A percentile compares a stretch with the other conserved stretches of the same genome.
phyloP scores from a whole-genome alignment of 495 filamentous ascomycete genomes.

The Usnea hakonensis region DNA sequence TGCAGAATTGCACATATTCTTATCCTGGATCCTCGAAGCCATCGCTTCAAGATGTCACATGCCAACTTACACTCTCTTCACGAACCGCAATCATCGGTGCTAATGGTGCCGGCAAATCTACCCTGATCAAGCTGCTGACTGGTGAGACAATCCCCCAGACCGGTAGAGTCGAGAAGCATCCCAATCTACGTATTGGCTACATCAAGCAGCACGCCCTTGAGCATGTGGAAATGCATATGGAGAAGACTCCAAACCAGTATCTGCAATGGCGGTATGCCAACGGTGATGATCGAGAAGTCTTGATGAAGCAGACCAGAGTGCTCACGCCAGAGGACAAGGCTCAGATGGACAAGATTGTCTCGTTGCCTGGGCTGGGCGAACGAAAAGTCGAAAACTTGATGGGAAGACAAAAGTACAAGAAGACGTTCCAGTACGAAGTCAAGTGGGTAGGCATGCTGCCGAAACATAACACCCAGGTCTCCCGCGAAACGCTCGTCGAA shows the following conservation, averaged over 20 bases:
- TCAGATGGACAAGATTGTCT: conserved; percentile 84
- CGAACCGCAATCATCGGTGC: conserved; percentile 92
- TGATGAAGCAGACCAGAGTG: conserved; percentile 93
- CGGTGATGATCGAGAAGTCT: conserved; percentile 92
- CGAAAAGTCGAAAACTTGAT: conserved; percentile 82
- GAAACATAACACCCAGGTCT: conserved; percentile 88
- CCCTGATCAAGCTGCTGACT: conserved; percentile 95
- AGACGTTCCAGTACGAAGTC: conserved; percentile 97
- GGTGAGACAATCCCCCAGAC: conserved; percentile 81
- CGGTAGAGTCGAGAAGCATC: conserved; percentile 95
- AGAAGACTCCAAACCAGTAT: conserved; percentile 98
- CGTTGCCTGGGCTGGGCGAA: conserved; percentile 72
- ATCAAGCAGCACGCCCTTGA: conserved; percentile 99
- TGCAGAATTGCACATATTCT: conserved; percentile 83
- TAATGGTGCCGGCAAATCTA: conserved; percentile 98
- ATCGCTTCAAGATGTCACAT: conserved; percentile 77
- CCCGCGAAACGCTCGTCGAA: conserved; percentile 80
- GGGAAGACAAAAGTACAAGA: conserved; percentile 97
- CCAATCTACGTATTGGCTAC: conserved; percentile 97
- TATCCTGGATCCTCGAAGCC: conserved; percentile 83
- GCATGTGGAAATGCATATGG: conserved; percentile 98
- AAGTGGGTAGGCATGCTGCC: conserved; percentile 87
- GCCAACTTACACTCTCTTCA: conserved; percentile 79
- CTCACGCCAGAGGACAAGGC: conserved; percentile 75
- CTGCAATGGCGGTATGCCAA: conserved; percentile 97